Evolutionary conservation across 495 filamentous ascomycete species (phyloP).

Genomic region (Penicillium lividum): DNA sequence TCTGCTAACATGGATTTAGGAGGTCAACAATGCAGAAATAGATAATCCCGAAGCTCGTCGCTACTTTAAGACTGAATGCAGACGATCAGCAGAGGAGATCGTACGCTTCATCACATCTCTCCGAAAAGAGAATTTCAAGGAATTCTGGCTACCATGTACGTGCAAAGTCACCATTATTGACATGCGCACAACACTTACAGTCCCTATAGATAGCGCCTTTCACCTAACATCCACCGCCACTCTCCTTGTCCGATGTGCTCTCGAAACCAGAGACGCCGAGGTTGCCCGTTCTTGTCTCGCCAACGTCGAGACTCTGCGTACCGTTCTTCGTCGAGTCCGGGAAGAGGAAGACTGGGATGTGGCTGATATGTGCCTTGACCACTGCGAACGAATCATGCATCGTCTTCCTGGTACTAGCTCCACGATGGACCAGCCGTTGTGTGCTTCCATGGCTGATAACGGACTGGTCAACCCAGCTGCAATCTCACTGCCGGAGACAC

Average conservation of each 20-base stretch:
- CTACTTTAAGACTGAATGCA: constrained; percentile 52
- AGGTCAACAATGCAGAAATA: constrained; percentile 46
- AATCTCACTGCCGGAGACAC: constrained; percentile 48
- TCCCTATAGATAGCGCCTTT: constrained; percentile 46
- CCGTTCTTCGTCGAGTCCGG: constrained; percentile 48
- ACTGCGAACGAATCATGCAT: constrained; percentile 51
- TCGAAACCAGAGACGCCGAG: constrained; percentile 46
- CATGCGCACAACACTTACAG: constrained; percentile 19
- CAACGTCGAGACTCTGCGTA: constrained; percentile 45
- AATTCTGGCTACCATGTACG: constrained; percentile 53
- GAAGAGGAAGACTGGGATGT: constrained; percentile 58
- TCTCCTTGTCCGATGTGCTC: constrained; percentile 48
- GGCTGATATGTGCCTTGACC: constrained; percentile 54
- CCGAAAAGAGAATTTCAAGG: constrained; percentile 44
- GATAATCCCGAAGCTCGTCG: constrained; percentile 47
- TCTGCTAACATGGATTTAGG: constrained; percentile 25
- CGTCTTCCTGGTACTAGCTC: constrained; percentile 36
- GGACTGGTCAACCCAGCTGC: constrained; percentile 46
- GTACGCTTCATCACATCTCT: constrained; percentile 52
- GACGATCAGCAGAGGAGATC: constrained; percentile 52
- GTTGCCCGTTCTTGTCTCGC: constrained; percentile 44
- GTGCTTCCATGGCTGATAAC: constrained; percentile 23
- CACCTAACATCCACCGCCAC: constrained; percentile 51
- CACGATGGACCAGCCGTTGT: constrained; percentile 24
- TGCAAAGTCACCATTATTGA: constrained; percentile 1